These are phyloP conservation scores for Zygnema circumcarinatum DNA, from an alignment of 139 green algal species.

Conservation along the genomic window DNA sequence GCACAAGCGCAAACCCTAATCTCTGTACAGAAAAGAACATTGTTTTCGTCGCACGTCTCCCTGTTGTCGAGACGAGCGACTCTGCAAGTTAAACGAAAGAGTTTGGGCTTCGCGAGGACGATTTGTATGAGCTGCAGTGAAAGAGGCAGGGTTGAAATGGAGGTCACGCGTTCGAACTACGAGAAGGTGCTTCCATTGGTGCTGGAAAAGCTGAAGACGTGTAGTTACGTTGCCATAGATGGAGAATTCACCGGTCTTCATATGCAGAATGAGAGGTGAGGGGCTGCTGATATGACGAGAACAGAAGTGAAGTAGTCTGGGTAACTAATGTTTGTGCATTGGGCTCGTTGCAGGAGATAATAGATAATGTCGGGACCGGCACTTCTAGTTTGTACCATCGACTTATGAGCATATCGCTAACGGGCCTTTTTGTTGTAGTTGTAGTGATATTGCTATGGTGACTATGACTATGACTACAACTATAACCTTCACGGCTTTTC, in stretches of 20 bases:
- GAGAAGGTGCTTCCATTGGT: slow-evolving; percentile 48
- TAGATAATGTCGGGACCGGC: background rate
- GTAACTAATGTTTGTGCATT: background rate
- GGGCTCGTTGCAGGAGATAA: background rate
- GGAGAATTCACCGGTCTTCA: slow-evolving; percentile 53
- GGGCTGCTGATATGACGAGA: background rate
- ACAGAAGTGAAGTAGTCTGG: background rate
- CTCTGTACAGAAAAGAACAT: too few species aligned
- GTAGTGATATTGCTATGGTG: background rate
- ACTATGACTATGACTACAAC: background rate
- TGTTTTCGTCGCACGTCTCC: too few species aligned
- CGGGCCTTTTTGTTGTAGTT: background rate
- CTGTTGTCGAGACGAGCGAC: too few species aligned
- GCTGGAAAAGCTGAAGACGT: slow-evolving; percentile 31
- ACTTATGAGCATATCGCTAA: background rate
- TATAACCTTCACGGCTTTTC: background rate
- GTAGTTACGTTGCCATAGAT: slow-evolving; percentile 44
- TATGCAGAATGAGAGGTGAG: background rate
- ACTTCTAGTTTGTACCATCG: background rate
- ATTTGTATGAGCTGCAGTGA: too few species aligned
- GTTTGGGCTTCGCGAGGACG: too few species aligned
- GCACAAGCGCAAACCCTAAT: too few species aligned
- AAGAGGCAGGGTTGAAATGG: too few species aligned
- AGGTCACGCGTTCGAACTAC: slow-evolving; percentile 46
- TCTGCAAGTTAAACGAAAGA: too few species aligned